Evolutionary conservation across 192 early-diverging fungal genomes (phyloP), one percentile per base, ranked within the genome.

Genomic region (Podila minutissima): DNA sequence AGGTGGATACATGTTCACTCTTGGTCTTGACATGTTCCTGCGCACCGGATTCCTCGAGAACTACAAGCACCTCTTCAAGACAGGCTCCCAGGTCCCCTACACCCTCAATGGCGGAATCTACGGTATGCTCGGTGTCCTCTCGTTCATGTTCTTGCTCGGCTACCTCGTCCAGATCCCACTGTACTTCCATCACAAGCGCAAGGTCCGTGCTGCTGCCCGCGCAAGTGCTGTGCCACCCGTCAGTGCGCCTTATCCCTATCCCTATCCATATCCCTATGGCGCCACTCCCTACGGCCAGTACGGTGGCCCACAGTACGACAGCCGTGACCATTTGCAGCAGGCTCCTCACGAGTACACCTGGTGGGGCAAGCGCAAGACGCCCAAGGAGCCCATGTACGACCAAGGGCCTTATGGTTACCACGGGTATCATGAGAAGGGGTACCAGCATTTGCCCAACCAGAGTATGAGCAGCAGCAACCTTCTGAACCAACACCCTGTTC

Each of bases 1-100:
- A 71, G 69, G 69, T 35, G 69, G 69, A n/a, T 71, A 71, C 59
- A 71, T 71, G 69, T 71, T 71, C 41, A 71, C 69, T 1, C 41
- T 71, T 41, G 69, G 69, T 37, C 58, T 71, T 19, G 69, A 71
- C 32, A 71, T 71, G 69, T 71, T 71, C 32, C 69, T 71, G 19
- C 69, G 69, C n/a, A 71, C 69, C 3, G 69, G 69, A 6, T 71
- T 71, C 46, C 69, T 71, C 59, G 69, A 71, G 29, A 71, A 71
- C 48, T 71, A 71, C 48, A 62, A 71, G 69, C 0, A 71, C 48
- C 58, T 71, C 38, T 71, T 71, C 69, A 41, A 46, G 6, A 62
- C 69, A n/a, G 60, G 69, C 19, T 24, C 37, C 31, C 4, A 46
- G 5, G 69, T 71, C 28, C 69, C 69, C 5, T 71, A 71, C 29